Evolutionary conservation across 2,329 filamentous ascomycete species (phyloP).

Genomic region (Colletotrichum gloeosporioides): DNA sequence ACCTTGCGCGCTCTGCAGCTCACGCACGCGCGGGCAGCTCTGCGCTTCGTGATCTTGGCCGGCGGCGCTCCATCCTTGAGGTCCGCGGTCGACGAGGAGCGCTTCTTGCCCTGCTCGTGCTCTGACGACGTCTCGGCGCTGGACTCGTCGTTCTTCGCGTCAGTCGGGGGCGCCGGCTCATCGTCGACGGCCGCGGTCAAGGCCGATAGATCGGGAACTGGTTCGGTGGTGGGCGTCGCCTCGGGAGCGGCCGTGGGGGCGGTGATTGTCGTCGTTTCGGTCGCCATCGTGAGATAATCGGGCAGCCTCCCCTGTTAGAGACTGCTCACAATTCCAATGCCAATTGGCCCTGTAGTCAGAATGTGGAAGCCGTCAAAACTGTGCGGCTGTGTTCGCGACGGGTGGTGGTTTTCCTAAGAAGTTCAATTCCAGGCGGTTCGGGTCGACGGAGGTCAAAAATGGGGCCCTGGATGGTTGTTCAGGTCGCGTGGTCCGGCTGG

Average conservation of each 20-base stretch:
- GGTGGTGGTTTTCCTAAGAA: not conserved
- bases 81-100: conserved; percentile 15
- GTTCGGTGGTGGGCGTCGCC: not conserved
- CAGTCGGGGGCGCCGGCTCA: not conserved
- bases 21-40: conserved; percentile 90
- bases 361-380: not conserved
- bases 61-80: conserved; percentile 26
- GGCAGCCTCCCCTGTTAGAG: conserved; percentile 12
- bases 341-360: not conserved
- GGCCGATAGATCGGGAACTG: conserved; percentile 6
- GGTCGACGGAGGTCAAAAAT: not conserved
- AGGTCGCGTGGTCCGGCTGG: not conserved
- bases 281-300: not conserved
- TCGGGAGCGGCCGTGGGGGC: not conserved
- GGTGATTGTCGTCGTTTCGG: conserved; percentile 3
- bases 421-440: not conserved
- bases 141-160: conserved; percentile 11
- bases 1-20: conserved; percentile 90
- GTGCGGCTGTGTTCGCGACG: not conserved
- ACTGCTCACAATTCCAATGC: conserved; percentile 1
- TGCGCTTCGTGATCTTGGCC: conserved; percentile 70
- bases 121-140: conserved; percentile 10
- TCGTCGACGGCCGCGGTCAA: not conserved
- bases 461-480: not conserved
- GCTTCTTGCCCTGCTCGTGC: conserved; percentile 22